A percentile compares a stretch with the other conserved stretches of the same genome.
Evolutionary conservation across 2,329 filamentous ascomycete species (phyloP).

Genomic region (Xylariaceae sp.): DNA sequence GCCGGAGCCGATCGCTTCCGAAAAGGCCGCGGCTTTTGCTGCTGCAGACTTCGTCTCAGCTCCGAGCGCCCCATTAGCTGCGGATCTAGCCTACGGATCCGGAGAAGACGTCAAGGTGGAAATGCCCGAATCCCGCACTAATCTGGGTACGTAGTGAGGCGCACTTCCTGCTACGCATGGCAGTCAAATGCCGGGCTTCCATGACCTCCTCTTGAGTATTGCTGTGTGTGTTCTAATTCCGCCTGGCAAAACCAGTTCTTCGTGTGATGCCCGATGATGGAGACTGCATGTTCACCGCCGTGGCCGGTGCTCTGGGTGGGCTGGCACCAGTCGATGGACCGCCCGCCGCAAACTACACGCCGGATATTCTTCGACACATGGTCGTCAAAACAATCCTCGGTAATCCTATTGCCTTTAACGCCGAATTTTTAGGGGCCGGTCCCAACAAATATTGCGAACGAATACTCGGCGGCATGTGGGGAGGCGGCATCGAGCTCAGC

Average conservation of each 20-base stretch:
- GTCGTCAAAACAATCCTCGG: slow-evolving; percentile 74
- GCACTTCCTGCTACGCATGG: not conserved
- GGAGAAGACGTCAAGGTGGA: slow-evolving; percentile 44
- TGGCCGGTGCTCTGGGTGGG: slow-evolving; percentile 72
- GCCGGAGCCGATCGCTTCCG: not conserved
- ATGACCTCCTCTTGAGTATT: not conserved
- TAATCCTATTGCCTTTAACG: slow-evolving; percentile 67
- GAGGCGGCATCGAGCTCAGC: slow-evolving; percentile 83
- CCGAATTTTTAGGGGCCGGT: slow-evolving; percentile 69
- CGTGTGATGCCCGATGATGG: slow-evolving; percentile 98
- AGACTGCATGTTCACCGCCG: slow-evolving; percentile 86
- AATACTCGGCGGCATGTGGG: slow-evolving; percentile 83
- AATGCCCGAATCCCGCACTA: slow-evolving; percentile 49
- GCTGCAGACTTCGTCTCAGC: not conserved
- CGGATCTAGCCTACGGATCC: slow-evolving; percentile 29
- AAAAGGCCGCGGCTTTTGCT: slow-evolving; percentile 5
- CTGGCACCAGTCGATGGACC: slow-evolving; percentile 22
- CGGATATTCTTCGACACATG: slow-evolving; percentile 57
- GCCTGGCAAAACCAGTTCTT: slow-evolving; percentile 50
- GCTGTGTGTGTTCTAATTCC: slow-evolving; percentile 1
- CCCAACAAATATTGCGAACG: slow-evolving; percentile 74
- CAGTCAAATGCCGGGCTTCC: not conserved
- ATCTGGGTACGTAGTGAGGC: slow-evolving; percentile 39
- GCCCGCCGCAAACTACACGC: slow-evolving; percentile 7
- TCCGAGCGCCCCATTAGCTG: slow-evolving; percentile 7